Evolutionary conservation across 108 stramenopile species (phyloP).

Genomic region (Nitzschia palea): DNA sequence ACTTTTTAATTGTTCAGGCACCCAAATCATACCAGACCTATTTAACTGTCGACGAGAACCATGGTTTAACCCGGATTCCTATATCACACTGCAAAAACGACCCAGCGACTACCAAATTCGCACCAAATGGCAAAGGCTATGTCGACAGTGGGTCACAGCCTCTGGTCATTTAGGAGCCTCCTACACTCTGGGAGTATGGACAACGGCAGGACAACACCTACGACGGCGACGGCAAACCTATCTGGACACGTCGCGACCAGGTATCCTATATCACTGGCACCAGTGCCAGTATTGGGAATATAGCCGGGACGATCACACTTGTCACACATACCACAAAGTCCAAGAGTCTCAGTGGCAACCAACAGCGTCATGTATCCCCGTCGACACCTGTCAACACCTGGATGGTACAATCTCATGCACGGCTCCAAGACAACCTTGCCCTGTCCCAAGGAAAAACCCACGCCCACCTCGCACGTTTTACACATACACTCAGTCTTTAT

Average conservation of each 20-base stretch:
- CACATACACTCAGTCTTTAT: background rate
- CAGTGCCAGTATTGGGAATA: background rate
- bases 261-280: background rate
- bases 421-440: too few relatives aligned
- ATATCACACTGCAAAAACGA: background rate
- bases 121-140: background rate
- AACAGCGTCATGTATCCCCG: background rate
- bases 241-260: background rate
- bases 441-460: too few relatives aligned
- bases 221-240: background rate
- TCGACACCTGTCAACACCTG: background rate
- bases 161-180: background rate
- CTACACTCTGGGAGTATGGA: background rate
- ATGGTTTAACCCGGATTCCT: background rate
- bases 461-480: background rate
- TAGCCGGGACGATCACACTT: background rate
- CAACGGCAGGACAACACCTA: background rate
- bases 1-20: background rate
- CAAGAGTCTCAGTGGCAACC: background rate
- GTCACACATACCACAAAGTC: background rate
- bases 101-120: background rate
- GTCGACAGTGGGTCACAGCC: background rate
- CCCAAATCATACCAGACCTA: background rate
- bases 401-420: background rate
- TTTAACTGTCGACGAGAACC: background rate